These are phyloP conservation scores for Xenoacremonium recifei DNA, from an alignment of 2,329 filamentous ascomycete species.

Conservation along the genomic window DNA sequence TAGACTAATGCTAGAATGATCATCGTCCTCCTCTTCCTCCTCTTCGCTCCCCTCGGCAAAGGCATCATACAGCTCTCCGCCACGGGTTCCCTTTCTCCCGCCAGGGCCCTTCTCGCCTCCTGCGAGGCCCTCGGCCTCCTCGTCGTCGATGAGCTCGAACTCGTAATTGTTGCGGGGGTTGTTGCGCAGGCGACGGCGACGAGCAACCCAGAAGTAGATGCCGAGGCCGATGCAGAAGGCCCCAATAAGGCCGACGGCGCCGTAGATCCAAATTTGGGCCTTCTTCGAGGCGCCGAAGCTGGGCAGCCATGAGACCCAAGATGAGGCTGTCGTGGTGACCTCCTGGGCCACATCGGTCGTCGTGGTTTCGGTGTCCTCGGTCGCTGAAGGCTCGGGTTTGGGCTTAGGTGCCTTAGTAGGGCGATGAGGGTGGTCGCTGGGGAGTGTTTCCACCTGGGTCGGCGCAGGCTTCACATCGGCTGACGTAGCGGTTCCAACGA, in stretches of 20 bases:
- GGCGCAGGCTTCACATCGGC: slow-evolving; percentile 42
- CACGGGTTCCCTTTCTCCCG: slow-evolving; percentile 55
- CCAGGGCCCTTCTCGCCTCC: slow-evolving; percentile 42
- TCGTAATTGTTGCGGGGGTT: slow-evolving; percentile 82
- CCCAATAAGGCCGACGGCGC: slow-evolving; percentile 77
- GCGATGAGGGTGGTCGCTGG: slow-evolving; percentile 64
- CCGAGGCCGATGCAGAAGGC: slow-evolving; percentile 79
- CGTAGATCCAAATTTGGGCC: slow-evolving; percentile 93
- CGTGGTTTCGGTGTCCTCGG: slow-evolving; percentile 27
- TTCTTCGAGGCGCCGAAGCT: slow-evolving; percentile 85
- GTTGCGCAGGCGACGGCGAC: slow-evolving; percentile 73
- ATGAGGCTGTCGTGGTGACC: slow-evolving; percentile 57
- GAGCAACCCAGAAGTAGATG: slow-evolving; percentile 78
- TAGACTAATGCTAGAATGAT: no score
- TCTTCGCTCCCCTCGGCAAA: slow-evolving; percentile 86
- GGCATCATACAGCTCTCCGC: slow-evolving; percentile 93
- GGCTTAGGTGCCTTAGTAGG: slow-evolving; percentile 51
- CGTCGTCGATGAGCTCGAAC: slow-evolving; percentile 87
- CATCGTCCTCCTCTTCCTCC: slow-evolving; percentile 46
- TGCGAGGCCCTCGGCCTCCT: slow-evolving; percentile 61
- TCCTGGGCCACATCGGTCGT: slow-evolving; percentile 30
- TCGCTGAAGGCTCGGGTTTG: slow-evolving; percentile 33
- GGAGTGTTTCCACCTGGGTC: slow-evolving; percentile 42
- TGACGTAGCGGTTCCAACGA: slow-evolving; percentile 59
- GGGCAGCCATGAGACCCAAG: slow-evolving; percentile 83